Evolutionary conservation across 192 early-diverging fungal genomes (phyloP).

Genomic region (Dimargaris verticillata): DNA sequence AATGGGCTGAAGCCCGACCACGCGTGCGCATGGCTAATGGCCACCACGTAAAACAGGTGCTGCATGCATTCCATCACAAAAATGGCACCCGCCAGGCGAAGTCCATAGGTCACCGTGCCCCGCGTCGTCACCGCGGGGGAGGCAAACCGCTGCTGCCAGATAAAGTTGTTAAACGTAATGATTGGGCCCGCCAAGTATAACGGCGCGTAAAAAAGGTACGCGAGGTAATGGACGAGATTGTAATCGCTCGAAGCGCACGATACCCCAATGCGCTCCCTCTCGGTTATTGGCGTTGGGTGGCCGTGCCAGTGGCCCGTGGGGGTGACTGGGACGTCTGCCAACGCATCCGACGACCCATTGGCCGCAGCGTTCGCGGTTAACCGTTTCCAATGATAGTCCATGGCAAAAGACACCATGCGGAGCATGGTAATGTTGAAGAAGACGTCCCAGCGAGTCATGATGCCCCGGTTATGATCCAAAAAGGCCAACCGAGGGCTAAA

Average conservation of each 20-base stretch:
- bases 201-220: slow-evolving; percentile 76
- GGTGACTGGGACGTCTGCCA: neutral
- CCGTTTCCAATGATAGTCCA: slow-evolving; percentile 81
- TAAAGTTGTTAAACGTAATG: slow-evolving; percentile 85
- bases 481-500: slow-evolving; percentile 36
- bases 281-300: slow-evolving; percentile 16
- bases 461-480: slow-evolving; percentile 52
- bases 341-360: neutral
- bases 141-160: slow-evolving; percentile 55
- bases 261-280: slow-evolving; percentile 39
- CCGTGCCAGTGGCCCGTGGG: slow-evolving; percentile 5
- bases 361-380: neutral
- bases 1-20: slow-evolving; percentile 68
- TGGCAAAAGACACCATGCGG: slow-evolving; percentile 76
- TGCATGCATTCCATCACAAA: slow-evolving; percentile 79
- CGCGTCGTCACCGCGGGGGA: slow-evolving; percentile 20
- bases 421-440: slow-evolving; percentile 83
- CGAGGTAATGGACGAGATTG: slow-evolving; percentile 57
- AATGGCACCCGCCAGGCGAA: slow-evolving; percentile 41
- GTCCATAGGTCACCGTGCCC: slow-evolving; percentile 33
- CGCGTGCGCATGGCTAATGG: slow-evolving; percentile 70
- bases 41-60: slow-evolving; percentile 78
- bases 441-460: slow-evolving; percentile 69
- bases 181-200: slow-evolving; percentile 91
- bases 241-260: slow-evolving; percentile 49